Conservation (phyloP, 306 rosid species). For the Oxytropis ochrocephala region DNA sequence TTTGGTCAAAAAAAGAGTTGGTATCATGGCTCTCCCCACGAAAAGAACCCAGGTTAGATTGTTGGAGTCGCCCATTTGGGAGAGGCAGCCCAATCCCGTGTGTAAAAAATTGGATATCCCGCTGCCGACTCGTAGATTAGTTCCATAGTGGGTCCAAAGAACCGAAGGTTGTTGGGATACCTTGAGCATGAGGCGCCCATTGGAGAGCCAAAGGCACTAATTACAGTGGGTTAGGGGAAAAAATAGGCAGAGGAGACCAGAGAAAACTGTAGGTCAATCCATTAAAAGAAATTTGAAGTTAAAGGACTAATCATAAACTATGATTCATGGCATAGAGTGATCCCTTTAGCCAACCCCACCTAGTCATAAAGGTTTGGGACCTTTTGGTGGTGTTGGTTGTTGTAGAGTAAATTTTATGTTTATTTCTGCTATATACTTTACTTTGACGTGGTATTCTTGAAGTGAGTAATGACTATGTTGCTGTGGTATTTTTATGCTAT, state of each 20-base stretch:
- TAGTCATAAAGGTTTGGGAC: background rate
- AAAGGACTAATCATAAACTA: background rate
- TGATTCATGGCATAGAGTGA: background rate
- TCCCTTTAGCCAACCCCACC: background rate
- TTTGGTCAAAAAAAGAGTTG: no score
- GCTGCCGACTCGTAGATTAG: no score
- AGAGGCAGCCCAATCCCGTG: no score
- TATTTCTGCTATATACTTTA: background rate
- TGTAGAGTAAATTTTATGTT: background rate
- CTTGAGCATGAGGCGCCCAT: no score
- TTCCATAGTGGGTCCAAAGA: no score
- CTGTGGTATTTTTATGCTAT: background rate
- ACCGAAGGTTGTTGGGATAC: no score
- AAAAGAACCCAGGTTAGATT: no score
- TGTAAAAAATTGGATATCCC: no score
- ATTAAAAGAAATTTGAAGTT: background rate
- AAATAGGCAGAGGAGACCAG: background rate
- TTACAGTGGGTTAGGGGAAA: no score
- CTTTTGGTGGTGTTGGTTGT: background rate
- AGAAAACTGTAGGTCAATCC: background rate
- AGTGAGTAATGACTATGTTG: conserved; percentile 7
- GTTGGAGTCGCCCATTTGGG: no score
- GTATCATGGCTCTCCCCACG: no score
- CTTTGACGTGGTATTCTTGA: background rate
- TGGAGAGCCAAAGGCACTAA: no score